A percentile compares a stretch with the other conserved stretches of the same genome.
Conservation (phyloP, 768 basidiomycete genomes). For the Boletus edulis region DNA sequence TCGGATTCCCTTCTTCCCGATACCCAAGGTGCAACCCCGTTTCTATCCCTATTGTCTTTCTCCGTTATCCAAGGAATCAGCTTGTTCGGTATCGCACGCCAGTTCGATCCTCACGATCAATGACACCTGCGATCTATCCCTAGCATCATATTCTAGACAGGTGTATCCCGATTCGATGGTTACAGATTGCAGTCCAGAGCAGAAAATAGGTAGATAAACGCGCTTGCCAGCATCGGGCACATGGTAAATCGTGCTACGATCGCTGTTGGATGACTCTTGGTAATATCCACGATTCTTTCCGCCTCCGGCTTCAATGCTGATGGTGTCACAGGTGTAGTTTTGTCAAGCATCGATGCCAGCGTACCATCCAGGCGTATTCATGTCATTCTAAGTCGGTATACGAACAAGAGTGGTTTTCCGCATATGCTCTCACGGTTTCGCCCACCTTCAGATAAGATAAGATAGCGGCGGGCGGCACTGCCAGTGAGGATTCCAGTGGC, state of each 20-base stretch:
- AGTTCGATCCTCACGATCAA: neutral
- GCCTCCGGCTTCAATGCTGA: neutral
- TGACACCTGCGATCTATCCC: neutral
- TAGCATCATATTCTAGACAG: neutral
- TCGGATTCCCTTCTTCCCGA: neutral
- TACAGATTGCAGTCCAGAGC: too few species aligned
- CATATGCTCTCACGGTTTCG: too few species aligned
- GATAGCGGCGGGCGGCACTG: constrained; percentile 2
- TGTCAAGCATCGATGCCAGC: neutral
- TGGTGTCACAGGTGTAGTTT: neutral
- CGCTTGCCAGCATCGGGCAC: neutral
- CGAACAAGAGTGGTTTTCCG: too few species aligned
- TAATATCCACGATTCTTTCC: neutral
- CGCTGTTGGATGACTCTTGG: neutral
- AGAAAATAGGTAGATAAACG: neutral
- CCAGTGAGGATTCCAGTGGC: constrained; percentile 3
- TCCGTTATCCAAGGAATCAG: neutral
- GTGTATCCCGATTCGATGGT: neutral
- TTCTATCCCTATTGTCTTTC: neutral
- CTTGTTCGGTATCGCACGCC: too few species aligned
- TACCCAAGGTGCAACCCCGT: neutral
- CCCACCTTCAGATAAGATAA: constrained; percentile 23
- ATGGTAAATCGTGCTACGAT: neutral
- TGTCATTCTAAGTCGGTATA: neutral
- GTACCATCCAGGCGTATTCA: neutral